Evolutionary conservation across 108 stramenopile genomes (phyloP), one percentile per base, ranked within the genome.

Genomic region (Conticribra weissflogii): DNA sequence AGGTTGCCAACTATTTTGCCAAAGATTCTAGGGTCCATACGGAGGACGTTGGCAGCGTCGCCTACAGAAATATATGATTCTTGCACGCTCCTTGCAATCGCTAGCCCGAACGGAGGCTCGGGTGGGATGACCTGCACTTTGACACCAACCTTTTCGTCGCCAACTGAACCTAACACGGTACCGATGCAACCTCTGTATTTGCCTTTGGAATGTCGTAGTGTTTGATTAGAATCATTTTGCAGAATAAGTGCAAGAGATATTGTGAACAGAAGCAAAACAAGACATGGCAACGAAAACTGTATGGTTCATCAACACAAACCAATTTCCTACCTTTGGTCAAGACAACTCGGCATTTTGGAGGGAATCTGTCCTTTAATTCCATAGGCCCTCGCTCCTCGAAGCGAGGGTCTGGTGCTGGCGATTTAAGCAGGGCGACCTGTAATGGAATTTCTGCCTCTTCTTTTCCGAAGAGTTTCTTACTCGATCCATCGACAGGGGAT

Each of bases 381-480:
- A 88, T 74, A 0, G 90, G 90, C 24, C 91, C 94, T 28, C 81
- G 66, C 73, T 97, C 96, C 12, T 66, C 56, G 72, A 98, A 99
- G 34, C 98, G 90, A 5, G 96, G 93, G 74, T 99, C 99, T 8
- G 96, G 93, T 27, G 96, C 94, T 23, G 97, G 96, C 36, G 92
- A 86, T 18, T 84, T 69, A 79, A 88, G 91, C 28, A 98, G 71
- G n/a, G 93, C 93, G 69, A 98, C 75, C 67, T 98, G 98, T 19
- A 96, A 75, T 14, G 99, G 98, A 18, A 98, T 84, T 53, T 97
- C 95, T 49, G 98, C 96, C 81, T 98, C 97, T 49, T 91, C 85
- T 27, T 71, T 84, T 27, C 96, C 97, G 68, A 95, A 99, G 1
- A 97, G 52, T 72, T 98, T 96, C 67, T 85, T 87, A 21, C 82